These are phyloP conservation scores for Linum tenue DNA, from an alignment of 345 rosid species.

Conservation along the genomic window DNA sequence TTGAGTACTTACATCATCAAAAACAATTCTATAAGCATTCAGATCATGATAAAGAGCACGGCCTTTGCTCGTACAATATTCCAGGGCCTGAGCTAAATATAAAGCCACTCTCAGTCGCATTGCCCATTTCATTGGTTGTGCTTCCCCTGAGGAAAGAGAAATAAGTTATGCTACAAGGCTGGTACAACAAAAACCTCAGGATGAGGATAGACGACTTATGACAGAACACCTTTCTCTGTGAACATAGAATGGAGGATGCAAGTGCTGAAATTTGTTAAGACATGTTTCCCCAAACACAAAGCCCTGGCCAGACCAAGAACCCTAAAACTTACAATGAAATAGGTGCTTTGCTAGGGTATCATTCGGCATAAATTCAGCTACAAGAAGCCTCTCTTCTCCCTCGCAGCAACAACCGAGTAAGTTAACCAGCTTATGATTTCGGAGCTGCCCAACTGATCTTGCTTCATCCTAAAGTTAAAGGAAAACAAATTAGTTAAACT, in stretches of 20 bases:
- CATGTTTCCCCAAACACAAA: not conserved
- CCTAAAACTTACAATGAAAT: constrained; percentile 54
- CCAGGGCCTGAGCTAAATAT: constrained; percentile 88
- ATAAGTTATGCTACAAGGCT: not conserved
- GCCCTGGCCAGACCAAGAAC: not conserved
- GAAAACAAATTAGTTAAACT: not conserved
- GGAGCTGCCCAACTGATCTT: constrained; percentile 73
- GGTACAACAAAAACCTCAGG: not conserved
- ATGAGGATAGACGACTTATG: not conserved
- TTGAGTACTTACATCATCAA: constrained; percentile 63
- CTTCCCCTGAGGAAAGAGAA: constrained; percentile 55
- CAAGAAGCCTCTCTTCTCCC: constrained; percentile 78
- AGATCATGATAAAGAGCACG: constrained; percentile 87
- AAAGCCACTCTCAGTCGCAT: constrained; percentile 93
- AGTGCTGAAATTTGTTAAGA: not conserved
- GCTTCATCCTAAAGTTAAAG: constrained; percentile 61
- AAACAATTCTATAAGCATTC: constrained; percentile 83
- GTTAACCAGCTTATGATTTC: constrained; percentile 69
- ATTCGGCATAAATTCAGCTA: constrained; percentile 82
- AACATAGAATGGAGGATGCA: too few species aligned
- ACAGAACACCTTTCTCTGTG: not conserved
- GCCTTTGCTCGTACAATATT: constrained; percentile 79
- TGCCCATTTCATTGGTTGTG: constrained; percentile 94
- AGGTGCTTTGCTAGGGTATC: constrained; percentile 94
- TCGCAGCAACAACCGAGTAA: constrained; percentile 85